Evolutionary conservation across 306 rosid genomes (phyloP).

Genomic region (Parietaria judaica): DNA sequence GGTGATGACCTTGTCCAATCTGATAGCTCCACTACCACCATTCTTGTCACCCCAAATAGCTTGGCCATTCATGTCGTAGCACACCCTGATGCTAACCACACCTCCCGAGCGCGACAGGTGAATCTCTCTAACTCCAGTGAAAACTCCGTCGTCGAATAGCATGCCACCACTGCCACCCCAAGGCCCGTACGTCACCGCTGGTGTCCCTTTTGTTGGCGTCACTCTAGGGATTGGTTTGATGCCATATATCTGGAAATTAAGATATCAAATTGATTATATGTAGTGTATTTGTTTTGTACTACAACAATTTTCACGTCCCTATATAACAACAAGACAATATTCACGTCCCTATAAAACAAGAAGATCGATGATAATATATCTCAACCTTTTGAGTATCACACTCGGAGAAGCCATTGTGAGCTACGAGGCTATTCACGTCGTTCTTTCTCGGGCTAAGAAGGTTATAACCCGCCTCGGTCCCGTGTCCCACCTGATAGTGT

Average conservation of each 20-base stretch:
- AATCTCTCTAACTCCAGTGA: conserved; percentile 50
- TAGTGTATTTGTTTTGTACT: too few relatives aligned
- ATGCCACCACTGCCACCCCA: conserved; percentile 67
- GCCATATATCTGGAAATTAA: background rate
- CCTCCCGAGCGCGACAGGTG: conserved; percentile 30
- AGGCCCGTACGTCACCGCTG: conserved; percentile 36
- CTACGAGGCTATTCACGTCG: too few relatives aligned
- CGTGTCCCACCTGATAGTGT: background rate
- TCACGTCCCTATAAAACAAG: too few relatives aligned
- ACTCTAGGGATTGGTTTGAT: background rate
- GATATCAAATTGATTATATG: too few relatives aligned
- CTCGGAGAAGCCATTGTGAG: background rate
- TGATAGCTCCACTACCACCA: conserved; percentile 11
- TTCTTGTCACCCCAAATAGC: conserved; percentile 16
- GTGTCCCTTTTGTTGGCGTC: background rate
- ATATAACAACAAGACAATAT: too few relatives aligned
- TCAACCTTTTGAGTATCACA: background rate
- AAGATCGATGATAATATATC: too few relatives aligned
- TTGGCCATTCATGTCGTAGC: conserved; percentile 13
- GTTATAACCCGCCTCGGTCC: conserved; percentile 3
- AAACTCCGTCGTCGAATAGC: conserved; percentile 55
- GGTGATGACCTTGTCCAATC: conserved; percentile 9
- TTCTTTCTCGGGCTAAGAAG: background rate
- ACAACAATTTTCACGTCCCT: too few relatives aligned
- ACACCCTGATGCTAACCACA: conserved; percentile 6